These are phyloP conservation scores for Phellinidium pouzarii DNA, from an alignment of 1,284 basidiomycete genomes.

Conservation along the genomic window DNA sequence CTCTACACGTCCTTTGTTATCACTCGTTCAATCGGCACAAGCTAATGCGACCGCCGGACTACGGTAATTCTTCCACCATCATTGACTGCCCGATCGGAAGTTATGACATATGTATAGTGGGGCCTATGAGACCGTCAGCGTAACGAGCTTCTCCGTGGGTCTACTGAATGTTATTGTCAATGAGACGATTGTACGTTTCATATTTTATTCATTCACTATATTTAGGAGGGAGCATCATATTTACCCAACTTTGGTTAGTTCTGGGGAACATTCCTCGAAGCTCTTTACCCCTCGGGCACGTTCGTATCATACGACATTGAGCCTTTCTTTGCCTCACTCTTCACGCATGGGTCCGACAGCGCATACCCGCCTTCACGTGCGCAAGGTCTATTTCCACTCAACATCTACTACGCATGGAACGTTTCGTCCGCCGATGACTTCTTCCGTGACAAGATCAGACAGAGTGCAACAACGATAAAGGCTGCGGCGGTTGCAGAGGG, in stretches of 20 bases:
- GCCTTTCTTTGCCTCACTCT: conserved; percentile 43
- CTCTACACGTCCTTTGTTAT: conserved; percentile 33
- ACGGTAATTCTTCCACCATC: conserved; percentile 30
- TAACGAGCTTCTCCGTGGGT: conserved; percentile 33
- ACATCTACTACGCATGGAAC: conserved; percentile 43
- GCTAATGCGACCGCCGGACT: conserved; percentile 34
- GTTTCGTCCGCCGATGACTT: conserved; percentile 28
- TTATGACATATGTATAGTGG: conserved; percentile 30
- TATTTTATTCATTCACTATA: neutral
- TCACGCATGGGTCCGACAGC: conserved; percentile 31
- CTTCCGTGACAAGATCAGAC: conserved; percentile 34
- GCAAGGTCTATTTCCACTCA: conserved; percentile 36
- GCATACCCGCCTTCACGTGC: conserved; percentile 31
- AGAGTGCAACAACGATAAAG: conserved; percentile 33
- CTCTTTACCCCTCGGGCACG: conserved; percentile 24
- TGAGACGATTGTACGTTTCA: conserved; percentile 39
- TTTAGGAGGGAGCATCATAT: neutral
- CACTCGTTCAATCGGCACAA: conserved; percentile 36
- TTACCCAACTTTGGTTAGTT: conserved; percentile 23
- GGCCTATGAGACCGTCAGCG: conserved; percentile 43
- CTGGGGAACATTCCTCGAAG: conserved; percentile 30
- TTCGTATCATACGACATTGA: conserved; percentile 50
- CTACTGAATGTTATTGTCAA: conserved; percentile 43
- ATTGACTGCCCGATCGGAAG: neutral
- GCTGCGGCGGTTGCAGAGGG: conserved; percentile 35